Evolutionary conservation across 2,329 filamentous ascomycete genomes (phyloP).

Genomic region (Emmonsiellopsis sp.): DNA sequence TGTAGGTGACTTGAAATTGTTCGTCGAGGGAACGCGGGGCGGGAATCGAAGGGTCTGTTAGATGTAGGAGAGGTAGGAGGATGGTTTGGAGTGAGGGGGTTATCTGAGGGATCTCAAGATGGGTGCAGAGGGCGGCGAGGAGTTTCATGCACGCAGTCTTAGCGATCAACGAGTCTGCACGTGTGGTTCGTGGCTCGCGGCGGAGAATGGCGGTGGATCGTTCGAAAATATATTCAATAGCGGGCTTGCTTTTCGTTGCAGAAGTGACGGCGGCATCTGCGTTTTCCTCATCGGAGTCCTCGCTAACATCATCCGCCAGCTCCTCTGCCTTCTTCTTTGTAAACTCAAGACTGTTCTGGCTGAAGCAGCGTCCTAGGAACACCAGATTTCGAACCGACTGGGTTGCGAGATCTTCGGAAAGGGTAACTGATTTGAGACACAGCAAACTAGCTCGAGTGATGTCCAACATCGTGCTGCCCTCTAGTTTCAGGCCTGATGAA

Average conservation of each 20-base stretch:
- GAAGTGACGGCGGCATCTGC: constrained; percentile 36
- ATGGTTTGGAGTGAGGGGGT: constrained; percentile 55
- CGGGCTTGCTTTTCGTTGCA: constrained; percentile 38
- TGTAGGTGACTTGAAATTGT: constrained; percentile 59
- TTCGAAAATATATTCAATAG: constrained; percentile 66
- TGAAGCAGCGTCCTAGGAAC: constrained; percentile 63
- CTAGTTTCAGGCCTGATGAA: constrained; percentile 61
- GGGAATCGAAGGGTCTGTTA: constrained; percentile 72
- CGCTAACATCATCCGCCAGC: constrained; percentile 30
- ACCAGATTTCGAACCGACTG: constrained; percentile 74
- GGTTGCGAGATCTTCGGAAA: constrained; percentile 66
- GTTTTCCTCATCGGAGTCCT: constrained; percentile 33
- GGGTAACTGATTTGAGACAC: constrained; percentile 52
- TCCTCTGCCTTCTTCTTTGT: constrained; percentile 33
- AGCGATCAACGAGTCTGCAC: constrained; percentile 55
- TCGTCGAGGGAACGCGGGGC: constrained; percentile 63
- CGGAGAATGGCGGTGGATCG: constrained; percentile 72
- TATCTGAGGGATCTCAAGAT: constrained; percentile 50
- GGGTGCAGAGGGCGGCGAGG: constrained; percentile 58
- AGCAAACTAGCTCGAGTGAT: constrained; percentile 49
- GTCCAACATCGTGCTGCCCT: constrained; percentile 53
- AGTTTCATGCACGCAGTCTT: constrained; percentile 70
- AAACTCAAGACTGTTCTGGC: constrained; percentile 46
- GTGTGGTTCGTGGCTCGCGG: constrained; percentile 58
- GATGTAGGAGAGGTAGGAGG: constrained; percentile 64